These are phyloP conservation scores for Dactylellina leptospora DNA, from an alignment of 2,329 filamentous ascomycete species.

Conservation along the genomic window DNA sequence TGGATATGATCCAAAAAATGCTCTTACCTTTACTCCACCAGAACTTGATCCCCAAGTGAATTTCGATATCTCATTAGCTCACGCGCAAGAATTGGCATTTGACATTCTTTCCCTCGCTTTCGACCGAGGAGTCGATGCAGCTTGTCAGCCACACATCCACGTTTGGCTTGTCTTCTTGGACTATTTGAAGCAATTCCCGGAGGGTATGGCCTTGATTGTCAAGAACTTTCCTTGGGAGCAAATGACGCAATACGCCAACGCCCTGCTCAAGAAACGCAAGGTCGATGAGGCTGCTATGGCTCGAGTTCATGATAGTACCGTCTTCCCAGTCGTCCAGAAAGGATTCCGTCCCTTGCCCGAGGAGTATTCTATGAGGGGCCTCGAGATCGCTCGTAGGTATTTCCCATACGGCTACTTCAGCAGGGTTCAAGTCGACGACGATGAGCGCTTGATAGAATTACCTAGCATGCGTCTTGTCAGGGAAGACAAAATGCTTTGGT, in stretches of 20 bases:
- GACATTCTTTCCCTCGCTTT: conserved; percentile 65
- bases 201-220: conserved; percentile 63
- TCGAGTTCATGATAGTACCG: conserved; percentile 60
- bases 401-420: conserved; percentile 62
- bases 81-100: conserved; percentile 62
- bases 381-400: conserved; percentile 70
- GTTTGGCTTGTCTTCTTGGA: conserved; percentile 70
- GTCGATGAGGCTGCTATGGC: conserved; percentile 56
- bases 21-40: conserved; percentile 30
- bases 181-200: conserved; percentile 62
- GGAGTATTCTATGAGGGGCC: conserved; percentile 73
- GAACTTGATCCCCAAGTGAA: conserved; percentile 29
- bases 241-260: conserved; percentile 64
- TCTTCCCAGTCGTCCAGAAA: conserved; percentile 65
- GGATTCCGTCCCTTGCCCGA: conserved; percentile 71
- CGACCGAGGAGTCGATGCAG: conserved; percentile 66
- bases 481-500: conserved; percentile 69
- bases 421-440: conserved; percentile 69
- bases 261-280: conserved; percentile 58
- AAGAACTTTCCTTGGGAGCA: conserved; percentile 66
- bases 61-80: conserved; percentile 58
- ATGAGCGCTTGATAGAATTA: conserved; percentile 72
- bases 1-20: conserved; percentile 33
- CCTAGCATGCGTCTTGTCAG: conserved; percentile 69
- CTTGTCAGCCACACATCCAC: conserved; percentile 71